Percentiles rank a stretch among this genome's conserved stretches.
Evolutionary conservation across 441 rosid species (phyloP).

Genomic region (Theobroma grandiflorum): DNA sequence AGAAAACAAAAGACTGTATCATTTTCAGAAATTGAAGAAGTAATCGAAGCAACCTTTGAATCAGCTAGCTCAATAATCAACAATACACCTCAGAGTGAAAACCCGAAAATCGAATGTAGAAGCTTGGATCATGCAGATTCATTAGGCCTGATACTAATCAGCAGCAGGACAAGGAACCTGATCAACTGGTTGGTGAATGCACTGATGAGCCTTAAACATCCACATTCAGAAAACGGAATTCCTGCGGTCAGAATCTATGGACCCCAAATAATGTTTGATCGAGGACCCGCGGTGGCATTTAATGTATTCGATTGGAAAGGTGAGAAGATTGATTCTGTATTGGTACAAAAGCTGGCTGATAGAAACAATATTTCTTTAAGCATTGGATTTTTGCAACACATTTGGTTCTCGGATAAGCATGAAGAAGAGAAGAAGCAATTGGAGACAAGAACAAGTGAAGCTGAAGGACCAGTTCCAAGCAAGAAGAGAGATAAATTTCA

Average conservation of each 20-base stretch:
- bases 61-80: slow-evolving; percentile 12
- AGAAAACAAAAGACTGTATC: slow-evolving; percentile 37
- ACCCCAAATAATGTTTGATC: slow-evolving; percentile 55
- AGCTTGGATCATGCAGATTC: slow-evolving; percentile 81
- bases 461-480: slow-evolving; percentile 10
- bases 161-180: slow-evolving; percentile 62
- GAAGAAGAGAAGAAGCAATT: slow-evolving; percentile 42
- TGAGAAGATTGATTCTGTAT: slow-evolving; percentile 65
- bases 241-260: slow-evolving; percentile 76
- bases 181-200: slow-evolving; percentile 81
- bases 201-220: slow-evolving; percentile 69
- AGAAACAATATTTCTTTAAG: slow-evolving; percentile 66
- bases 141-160: slow-evolving; percentile 60
- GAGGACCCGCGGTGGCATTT: slow-evolving; percentile 84
- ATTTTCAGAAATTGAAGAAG: slow-evolving; percentile 43
- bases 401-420: slow-evolving; percentile 48
- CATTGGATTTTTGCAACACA: slow-evolving; percentile 55
- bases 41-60: slow-evolving; percentile 27
- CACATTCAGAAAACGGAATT: slow-evolving; percentile 53
- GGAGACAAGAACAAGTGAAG: slow-evolving; percentile 36
- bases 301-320: slow-evolving; percentile 91
- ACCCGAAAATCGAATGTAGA: slow-evolving; percentile 45
- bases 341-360: slow-evolving; percentile 87
- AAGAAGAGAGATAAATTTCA: slow-evolving; percentile 29
- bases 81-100: not conserved